Conservation (phyloP, 1,139 yeast species). For the Candida dubliniensis region DNA sequence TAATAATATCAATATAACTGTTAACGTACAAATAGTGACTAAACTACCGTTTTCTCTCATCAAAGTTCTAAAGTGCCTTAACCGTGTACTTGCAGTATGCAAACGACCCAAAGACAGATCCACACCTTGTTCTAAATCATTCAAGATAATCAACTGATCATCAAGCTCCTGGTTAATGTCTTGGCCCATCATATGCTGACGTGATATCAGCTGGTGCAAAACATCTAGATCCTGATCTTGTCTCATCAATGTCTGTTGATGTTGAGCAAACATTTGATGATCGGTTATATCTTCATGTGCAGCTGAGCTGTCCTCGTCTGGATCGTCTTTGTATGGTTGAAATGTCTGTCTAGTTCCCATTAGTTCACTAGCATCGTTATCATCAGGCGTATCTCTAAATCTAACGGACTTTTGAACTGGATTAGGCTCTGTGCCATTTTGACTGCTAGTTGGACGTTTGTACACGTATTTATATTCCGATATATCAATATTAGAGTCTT, state of each 20-base stretch:
- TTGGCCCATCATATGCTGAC: constrained; percentile 66
- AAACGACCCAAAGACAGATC: constrained; percentile 55
- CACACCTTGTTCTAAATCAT: constrained; percentile 69
- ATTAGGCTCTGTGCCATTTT: constrained; percentile 1
- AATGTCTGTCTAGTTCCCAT: constrained; percentile 23
- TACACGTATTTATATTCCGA: constrained; percentile 35
- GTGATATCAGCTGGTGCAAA: constrained; percentile 59
- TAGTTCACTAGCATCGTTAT: constrained; percentile 22
- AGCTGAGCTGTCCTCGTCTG: constrained; percentile 19
- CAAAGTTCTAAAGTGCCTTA: constrained; percentile 54
- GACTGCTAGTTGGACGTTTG: constrained; percentile 7
- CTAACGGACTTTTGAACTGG: constrained; percentile 46
- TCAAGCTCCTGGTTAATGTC: constrained; percentile 67
- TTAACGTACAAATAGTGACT: constrained; percentile 64
- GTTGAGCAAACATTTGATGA: constrained; percentile 60
- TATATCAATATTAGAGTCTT: constrained; percentile 33
- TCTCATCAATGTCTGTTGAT: constrained; percentile 60
- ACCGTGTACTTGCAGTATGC: constrained; percentile 52
- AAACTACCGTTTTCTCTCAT: constrained; percentile 72
- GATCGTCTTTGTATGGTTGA: constrained; percentile 49
- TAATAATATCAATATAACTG: constrained; percentile 57
- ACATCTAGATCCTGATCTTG: constrained; percentile 66
- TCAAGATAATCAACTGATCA: constrained; percentile 65
- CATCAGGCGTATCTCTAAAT: constrained; percentile 45
- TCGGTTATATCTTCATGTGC: constrained; percentile 22